Evolutionary conservation across 148 eudicot species (phyloP).

Genomic region (Heliosperma pusillum): DNA sequence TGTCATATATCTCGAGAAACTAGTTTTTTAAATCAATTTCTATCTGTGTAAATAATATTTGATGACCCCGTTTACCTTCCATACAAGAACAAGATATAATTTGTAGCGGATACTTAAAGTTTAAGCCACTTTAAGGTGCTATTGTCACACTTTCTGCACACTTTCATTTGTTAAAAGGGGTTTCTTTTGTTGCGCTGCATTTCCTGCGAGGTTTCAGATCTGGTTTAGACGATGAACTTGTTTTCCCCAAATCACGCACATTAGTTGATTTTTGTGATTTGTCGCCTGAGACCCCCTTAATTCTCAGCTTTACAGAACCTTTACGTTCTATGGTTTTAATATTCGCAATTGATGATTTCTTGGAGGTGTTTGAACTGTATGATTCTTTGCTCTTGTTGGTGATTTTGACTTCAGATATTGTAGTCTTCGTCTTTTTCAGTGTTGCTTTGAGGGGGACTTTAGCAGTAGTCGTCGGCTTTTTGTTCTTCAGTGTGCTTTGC

Average conservation of each 20-base stretch:
- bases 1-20: not conserved
- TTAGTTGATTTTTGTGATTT: slow-evolving; percentile 10
- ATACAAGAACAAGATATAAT: not conserved
- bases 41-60: not conserved
- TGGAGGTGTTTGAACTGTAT: not conserved
- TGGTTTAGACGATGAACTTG: not conserved
- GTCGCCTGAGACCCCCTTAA: not conserved
- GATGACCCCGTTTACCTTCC: not conserved
- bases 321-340: slow-evolving; percentile 13
- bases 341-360: slow-evolving; percentile 9
- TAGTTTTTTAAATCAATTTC: not conserved
- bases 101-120: not conserved
- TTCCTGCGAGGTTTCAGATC: slow-evolving; percentile 25
- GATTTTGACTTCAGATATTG: slow-evolving; percentile 19
- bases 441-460: slow-evolving; percentile 27
- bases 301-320: slow-evolving; percentile 9
- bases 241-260: not conserved
- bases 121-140: not conserved
- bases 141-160: not conserved
- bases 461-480: not conserved
- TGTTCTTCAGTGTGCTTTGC: slow-evolving; percentile 1
- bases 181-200: slow-evolving; percentile 27
- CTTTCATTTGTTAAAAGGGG: not conserved
- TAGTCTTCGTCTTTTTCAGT: slow-evolving; percentile 21
- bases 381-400: slow-evolving; percentile 12